Evolutionary conservation across 1,139 yeast species (phyloP).

Genomic region (Candida sanyaensis): DNA sequence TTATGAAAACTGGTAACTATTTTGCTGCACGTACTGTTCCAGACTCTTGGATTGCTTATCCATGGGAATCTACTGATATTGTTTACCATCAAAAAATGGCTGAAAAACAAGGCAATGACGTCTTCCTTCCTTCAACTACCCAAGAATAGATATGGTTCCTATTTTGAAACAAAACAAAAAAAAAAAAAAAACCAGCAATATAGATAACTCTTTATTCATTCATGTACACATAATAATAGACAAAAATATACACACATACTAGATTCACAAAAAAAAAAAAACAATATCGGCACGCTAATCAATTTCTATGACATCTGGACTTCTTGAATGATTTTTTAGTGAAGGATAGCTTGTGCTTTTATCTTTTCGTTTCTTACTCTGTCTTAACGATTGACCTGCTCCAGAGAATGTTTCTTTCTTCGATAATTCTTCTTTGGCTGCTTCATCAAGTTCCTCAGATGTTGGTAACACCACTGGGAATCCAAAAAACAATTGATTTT

Average conservation of each 20-base stretch:
- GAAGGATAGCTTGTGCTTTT: conserved; percentile 43
- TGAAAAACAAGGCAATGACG: conserved; percentile 66
- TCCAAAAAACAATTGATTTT: conserved; percentile 90
- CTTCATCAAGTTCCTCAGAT: conserved; percentile 43
- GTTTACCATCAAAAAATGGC: conserved; percentile 85
- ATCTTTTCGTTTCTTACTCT: conserved; percentile 73
- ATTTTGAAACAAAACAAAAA: neutral
- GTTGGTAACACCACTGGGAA: conserved; percentile 81
- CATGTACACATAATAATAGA: conserved; percentile 1
- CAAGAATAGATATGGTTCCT: conserved; percentile 5
- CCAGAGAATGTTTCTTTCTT: conserved; percentile 48
- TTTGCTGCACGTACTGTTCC: conserved; percentile 91
- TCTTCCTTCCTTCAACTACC: conserved; percentile 43
- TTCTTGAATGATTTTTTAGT: conserved; percentile 53
- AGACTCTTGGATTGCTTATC: conserved; percentile 96
- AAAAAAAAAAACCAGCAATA: too few species aligned
- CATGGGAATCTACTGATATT: conserved; percentile 94
- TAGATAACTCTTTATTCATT: neutral
- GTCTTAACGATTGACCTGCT: conserved; percentile 71
- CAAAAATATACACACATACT: neutral
- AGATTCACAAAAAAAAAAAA: too few species aligned
- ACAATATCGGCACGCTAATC: conserved; percentile 47
- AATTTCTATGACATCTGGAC: conserved; percentile 80
- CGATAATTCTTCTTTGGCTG: conserved; percentile 17
- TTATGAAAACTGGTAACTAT: conserved; percentile 69